Conservation (phyloP, 345 rosid species). For the Hibiscus trionum region DNA sequence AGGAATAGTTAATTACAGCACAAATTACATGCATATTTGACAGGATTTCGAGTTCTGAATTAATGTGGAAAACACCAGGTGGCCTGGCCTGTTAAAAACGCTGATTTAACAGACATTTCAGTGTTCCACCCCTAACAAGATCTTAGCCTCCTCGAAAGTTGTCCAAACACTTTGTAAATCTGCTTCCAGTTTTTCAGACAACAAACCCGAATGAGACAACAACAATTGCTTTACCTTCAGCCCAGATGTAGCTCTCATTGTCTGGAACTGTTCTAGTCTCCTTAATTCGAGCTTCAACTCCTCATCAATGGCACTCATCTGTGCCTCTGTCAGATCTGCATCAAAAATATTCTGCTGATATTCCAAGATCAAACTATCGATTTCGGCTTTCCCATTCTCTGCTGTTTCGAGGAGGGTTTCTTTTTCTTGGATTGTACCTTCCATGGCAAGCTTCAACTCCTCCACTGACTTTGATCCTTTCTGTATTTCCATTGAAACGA, state of each 20-base stretch:
- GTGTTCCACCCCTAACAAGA: constrained; percentile 17
- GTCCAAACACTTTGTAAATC: constrained; percentile 29
- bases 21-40: not conserved
- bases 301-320: constrained; percentile 38
- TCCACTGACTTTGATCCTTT: constrained; percentile 34
- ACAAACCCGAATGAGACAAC: constrained; percentile 4
- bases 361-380: constrained; percentile 40
- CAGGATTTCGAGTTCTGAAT: not conserved
- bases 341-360: constrained; percentile 53
- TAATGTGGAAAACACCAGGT: not conserved
- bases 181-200: constrained; percentile 36
- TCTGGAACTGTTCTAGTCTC: constrained; percentile 33
- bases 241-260: constrained; percentile 20
- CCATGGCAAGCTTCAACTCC: constrained; percentile 40
- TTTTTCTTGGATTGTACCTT: constrained; percentile 44
- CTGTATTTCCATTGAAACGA: constrained; percentile 34
- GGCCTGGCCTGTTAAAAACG: constrained; percentile 3
- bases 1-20: not conserved
- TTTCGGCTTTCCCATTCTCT: constrained; percentile 43
- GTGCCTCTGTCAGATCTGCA: constrained; percentile 42
- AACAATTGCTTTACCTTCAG: constrained; percentile 20
- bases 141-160: constrained; percentile 39
- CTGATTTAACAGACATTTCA: constrained; percentile 4
- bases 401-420: constrained; percentile 42
- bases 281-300: constrained; percentile 26